phyloP scores from a whole-genome alignment of 345 rosid species.

The Rubroshorea leprosula region DNA sequence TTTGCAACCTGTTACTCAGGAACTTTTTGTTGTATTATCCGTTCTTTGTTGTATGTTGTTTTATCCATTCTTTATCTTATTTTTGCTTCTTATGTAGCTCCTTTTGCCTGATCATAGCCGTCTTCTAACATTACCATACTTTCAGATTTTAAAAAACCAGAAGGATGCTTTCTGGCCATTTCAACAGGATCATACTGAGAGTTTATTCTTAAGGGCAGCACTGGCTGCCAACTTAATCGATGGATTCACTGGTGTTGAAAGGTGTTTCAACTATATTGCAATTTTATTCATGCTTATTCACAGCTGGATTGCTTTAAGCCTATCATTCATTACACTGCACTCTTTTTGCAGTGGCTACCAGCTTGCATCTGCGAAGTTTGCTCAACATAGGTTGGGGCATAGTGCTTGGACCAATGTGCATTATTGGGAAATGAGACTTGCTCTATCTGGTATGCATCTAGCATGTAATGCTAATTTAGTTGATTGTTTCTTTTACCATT shows the following conservation, averaged over 20 bases:
- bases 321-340: not conserved
- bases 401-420: conserved; percentile 51
- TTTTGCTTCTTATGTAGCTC: not conserved
- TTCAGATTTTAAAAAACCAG: conserved; percentile 46
- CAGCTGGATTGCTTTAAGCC: not conserved
- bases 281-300: not conserved
- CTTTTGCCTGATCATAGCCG: not conserved
- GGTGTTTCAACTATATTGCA: conserved; percentile 25
- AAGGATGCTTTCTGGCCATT: conserved; percentile 72
- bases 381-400: conserved; percentile 48
- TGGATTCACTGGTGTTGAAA: conserved; percentile 26
- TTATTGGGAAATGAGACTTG: conserved; percentile 56
- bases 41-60: not conserved
- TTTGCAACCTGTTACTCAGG: too few species aligned
- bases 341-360: conserved; percentile 35
- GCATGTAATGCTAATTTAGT: conserved; percentile 1
- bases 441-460: conserved; percentile 41
- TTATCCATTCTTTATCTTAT: not conserved
- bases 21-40: too few species aligned
- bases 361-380: conserved; percentile 57
- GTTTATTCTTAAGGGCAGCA: conserved; percentile 57
- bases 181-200: conserved; percentile 37
- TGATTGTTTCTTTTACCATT: not conserved
- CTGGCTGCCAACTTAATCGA: conserved; percentile 43
- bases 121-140: not conserved